A percentile compares a stretch with the other conserved stretches of the same genome.
Conservation (phyloP, 805 yeast species). For the Ogataea nitratoaversa region DNA sequence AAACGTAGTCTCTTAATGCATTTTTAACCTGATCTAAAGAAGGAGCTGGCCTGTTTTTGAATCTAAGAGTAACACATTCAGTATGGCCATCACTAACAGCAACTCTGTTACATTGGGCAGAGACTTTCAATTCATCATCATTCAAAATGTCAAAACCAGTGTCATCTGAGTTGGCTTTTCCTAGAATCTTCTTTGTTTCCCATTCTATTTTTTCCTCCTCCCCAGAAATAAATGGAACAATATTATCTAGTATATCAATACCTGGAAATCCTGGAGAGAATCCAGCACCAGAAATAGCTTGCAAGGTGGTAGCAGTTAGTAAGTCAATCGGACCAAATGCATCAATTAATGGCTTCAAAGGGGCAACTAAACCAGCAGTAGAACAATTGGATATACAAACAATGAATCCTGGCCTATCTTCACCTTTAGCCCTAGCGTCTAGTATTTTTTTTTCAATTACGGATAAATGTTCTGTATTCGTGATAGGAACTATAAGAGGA, state of each 20-base stretch:
- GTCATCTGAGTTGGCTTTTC: constrained; percentile 50
- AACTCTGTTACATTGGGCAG: constrained; percentile 96
- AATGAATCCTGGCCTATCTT: constrained; percentile 70
- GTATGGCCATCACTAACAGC: constrained; percentile 98
- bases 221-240: constrained; percentile 91
- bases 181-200: constrained; percentile 95
- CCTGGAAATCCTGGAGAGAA: constrained; percentile 97
- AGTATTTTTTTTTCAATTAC: constrained; percentile 58
- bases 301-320: constrained; percentile 86
- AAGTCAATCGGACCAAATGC: constrained; percentile 85
- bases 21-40: constrained; percentile 74
- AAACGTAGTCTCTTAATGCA: constrained; percentile 64
- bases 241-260: constrained; percentile 89
- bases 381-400: constrained; percentile 98
- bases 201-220: constrained; percentile 98
- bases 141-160: constrained; percentile 53
- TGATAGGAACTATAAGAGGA: constrained; percentile 93
- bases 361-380: constrained; percentile 96
- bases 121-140: constrained; percentile 72
- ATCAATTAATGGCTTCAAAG: constrained; percentile 89
- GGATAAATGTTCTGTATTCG: constrained; percentile 85
- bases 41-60: constrained; percentile 81
- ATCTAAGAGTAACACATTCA: constrained; percentile 84
- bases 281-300: constrained; percentile 98
- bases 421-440: constrained; percentile 51